A percentile compares a stretch with the other conserved stretches of the same genome.
Conservation (phyloP, 768 basidiomycete species). For the Termitomyces sp. region DNA sequence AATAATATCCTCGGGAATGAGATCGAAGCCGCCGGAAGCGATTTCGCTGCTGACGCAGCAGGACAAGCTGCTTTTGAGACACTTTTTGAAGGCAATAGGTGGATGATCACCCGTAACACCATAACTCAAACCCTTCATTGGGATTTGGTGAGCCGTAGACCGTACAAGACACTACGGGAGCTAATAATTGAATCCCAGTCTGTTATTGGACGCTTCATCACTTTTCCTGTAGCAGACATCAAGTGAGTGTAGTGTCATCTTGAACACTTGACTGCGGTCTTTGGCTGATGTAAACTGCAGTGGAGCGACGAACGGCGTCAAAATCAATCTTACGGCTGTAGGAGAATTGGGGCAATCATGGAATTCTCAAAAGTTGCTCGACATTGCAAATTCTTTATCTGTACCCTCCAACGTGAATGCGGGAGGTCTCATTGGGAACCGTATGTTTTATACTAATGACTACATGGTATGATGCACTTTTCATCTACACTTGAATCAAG, state of each 20-base stretch:
- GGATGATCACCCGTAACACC: slow-evolving; percentile 67
- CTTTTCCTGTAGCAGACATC: slow-evolving; percentile 50
- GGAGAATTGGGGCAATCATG: slow-evolving; percentile 13
- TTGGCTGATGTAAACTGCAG: slow-evolving; percentile 21
- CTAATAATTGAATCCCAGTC: slow-evolving; percentile 7
- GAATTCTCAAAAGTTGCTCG: slow-evolving; percentile 21
- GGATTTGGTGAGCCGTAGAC: slow-evolving; percentile 53
- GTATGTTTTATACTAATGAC: slow-evolving; percentile 62
- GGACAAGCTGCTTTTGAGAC: slow-evolving; percentile 43
- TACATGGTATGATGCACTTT: slow-evolving; percentile 47
- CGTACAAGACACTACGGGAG: slow-evolving; percentile 5
- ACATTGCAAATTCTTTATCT: slow-evolving; percentile 35
- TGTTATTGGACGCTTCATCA: slow-evolving; percentile 61
- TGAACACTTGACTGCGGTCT: slow-evolving; percentile 14
- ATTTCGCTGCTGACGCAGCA: slow-evolving; percentile 39
- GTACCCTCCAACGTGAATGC: slow-evolving; percentile 43
- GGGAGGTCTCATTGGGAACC: slow-evolving; percentile 48
- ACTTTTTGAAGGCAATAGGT: slow-evolving; percentile 27
- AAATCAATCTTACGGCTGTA: slow-evolving; percentile 43
- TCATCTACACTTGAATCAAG: neutral
- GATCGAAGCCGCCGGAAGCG: slow-evolving; percentile 53
- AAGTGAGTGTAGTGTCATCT: slow-evolving; percentile 38
- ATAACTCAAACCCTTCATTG: slow-evolving; percentile 57
- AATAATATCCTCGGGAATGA: slow-evolving; percentile 62
- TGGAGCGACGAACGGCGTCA: slow-evolving; percentile 46